phyloP scores from a whole-genome alignment of 352 stramenopile species.

The Globisporangium orthogonon region DNA sequence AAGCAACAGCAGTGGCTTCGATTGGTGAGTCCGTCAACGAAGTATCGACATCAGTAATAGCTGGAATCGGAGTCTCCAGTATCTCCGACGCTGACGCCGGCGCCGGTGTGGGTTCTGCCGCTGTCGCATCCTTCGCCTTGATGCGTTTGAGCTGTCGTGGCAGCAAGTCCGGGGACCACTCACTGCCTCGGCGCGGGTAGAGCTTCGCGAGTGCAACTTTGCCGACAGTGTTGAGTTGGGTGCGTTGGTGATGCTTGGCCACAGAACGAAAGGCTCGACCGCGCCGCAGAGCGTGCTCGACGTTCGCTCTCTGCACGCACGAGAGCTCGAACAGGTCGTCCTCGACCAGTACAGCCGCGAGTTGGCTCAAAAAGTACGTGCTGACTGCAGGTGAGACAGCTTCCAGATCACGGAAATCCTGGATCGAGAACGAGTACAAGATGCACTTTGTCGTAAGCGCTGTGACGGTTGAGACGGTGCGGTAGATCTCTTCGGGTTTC shows the following conservation, averaged over 20 bases:
- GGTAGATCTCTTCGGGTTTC: conserved; percentile 60
- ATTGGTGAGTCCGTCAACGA: neutral
- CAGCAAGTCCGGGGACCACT: conserved; percentile 67
- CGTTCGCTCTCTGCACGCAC: conserved; percentile 38
- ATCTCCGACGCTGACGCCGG: neutral
- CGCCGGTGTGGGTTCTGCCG: neutral
- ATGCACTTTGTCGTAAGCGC: conserved; percentile 64
- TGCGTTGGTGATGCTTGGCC: conserved; percentile 47
- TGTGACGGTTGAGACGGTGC: conserved; percentile 64
- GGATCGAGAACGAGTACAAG: conserved; percentile 73
- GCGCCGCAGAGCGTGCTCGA: conserved; percentile 43
- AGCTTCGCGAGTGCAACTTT: conserved; percentile 67
- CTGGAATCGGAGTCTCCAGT: neutral
- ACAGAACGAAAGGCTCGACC: conserved; percentile 53
- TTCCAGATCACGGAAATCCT: conserved; percentile 66
- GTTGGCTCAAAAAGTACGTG: conserved; percentile 75
- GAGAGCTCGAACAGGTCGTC: conserved; percentile 61
- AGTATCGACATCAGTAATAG: neutral
- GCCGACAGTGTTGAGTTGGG: conserved; percentile 46
- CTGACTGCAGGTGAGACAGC: conserved; percentile 69
- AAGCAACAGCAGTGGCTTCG: no score
- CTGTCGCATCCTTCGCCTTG: conserved; percentile 17
- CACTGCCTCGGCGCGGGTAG: conserved; percentile 46
- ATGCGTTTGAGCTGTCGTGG: conserved; percentile 56
- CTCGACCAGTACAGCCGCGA: conserved; percentile 63